Percentiles rank a stretch among this genome's conserved stretches.
phyloP scores from a whole-genome alignment of 2,329 filamentous ascomycete species.

The Biscogniauxia sp. region DNA sequence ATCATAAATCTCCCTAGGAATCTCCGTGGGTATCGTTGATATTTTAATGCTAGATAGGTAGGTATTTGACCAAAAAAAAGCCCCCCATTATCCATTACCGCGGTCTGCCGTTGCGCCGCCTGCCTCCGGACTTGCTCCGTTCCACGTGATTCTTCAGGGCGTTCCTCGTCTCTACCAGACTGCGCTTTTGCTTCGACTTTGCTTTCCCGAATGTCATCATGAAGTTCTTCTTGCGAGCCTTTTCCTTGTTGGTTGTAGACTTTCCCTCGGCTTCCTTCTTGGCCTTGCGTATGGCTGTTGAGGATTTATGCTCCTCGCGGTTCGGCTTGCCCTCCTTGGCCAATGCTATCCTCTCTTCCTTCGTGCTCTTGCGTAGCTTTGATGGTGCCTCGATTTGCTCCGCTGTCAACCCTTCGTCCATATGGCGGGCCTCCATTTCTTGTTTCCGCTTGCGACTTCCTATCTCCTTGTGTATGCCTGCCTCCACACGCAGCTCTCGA shows the following conservation, averaged over 20 bases:
- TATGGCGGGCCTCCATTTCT: constrained; percentile 58
- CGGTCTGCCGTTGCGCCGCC: constrained; percentile 63
- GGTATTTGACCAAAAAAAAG: background rate
- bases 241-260: constrained; percentile 96
- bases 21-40: background rate
- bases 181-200: constrained; percentile 91
- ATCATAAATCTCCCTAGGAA: background rate
- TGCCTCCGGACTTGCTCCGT: constrained; percentile 79
- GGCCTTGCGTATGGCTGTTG: constrained; percentile 77
- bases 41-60: background rate
- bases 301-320: constrained; percentile 78
- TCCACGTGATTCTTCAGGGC: constrained; percentile 79
- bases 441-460: constrained; percentile 49
- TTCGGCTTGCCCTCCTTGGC: constrained; percentile 80
- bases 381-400: constrained; percentile 88
- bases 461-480: constrained; percentile 65
- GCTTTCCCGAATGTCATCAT: constrained; percentile 97
- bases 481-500: constrained; percentile 75
- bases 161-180: constrained; percentile 80
- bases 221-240: constrained; percentile 96
- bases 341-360: constrained; percentile 82
- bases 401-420: constrained; percentile 86
- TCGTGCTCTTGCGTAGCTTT: constrained; percentile 76
- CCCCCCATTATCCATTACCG: constrained; percentile 12
- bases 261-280: constrained; percentile 89